Evolutionary conservation across 129 eudicot genomes (phyloP).

Genomic region (Helianthus tuberosus): DNA sequence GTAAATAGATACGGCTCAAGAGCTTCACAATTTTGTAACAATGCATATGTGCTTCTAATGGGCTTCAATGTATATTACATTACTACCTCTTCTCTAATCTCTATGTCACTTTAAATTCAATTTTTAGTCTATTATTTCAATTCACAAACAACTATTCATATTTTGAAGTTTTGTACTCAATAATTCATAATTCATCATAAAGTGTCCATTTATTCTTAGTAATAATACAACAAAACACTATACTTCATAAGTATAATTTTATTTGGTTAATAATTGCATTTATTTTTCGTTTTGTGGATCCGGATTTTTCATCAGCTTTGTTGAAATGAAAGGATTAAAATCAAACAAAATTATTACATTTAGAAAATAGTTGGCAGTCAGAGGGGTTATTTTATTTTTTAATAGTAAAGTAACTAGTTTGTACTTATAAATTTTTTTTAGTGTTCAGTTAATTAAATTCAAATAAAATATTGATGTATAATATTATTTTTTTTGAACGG

Average conservation of each 20-base stretch:
- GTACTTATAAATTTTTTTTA: too few species aligned
- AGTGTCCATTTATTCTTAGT: neutral
- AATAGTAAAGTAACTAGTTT: too few species aligned
- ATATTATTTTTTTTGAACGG: too few species aligned
- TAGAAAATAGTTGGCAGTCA: too few species aligned
- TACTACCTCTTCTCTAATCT: neutral
- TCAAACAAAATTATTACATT: too few species aligned
- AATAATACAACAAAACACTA: neutral
- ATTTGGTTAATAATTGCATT: too few species aligned
- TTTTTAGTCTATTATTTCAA: neutral
- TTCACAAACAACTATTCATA: neutral
- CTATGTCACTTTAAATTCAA: neutral
- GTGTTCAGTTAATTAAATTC: neutral
- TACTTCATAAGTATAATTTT: neutral
- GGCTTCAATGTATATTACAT: constrained; percentile 2
- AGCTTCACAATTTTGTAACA: constrained; percentile 37
- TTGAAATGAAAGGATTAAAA: too few species aligned
- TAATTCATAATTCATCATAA: neutral
- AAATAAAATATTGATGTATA: neutral
- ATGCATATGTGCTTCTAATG: neutral
- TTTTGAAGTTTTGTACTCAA: neutral
- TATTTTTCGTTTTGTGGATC: too few species aligned
- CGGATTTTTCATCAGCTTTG: too few species aligned
- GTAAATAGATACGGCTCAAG: constrained; percentile 38
- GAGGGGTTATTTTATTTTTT: too few species aligned